phyloP scores from a whole-genome alignment of 495 filamentous ascomycete genomes.

The Podospora conica region DNA sequence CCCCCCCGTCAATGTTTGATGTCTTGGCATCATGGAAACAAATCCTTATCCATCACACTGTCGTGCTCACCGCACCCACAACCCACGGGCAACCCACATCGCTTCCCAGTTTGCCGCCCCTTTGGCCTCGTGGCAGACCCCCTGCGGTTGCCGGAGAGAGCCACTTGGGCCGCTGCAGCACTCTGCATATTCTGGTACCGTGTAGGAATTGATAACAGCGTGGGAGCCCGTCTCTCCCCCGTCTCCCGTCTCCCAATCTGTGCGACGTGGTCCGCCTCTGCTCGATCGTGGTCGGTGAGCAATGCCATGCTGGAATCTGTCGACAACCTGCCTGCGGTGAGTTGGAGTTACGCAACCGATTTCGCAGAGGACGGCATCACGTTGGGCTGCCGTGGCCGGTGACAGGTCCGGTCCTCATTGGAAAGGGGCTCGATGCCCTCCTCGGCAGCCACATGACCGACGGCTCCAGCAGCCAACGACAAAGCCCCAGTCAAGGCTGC shows the following conservation, averaged over 20 bases:
- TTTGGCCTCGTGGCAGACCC: constrained; percentile 6
- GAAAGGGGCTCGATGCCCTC: neutral
- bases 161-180: neutral
- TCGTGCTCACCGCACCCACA: neutral
- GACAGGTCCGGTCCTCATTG: constrained; percentile 19
- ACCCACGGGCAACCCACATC: neutral
- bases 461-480: neutral
- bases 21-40: neutral
- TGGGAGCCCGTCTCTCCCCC: constrained; percentile 8
- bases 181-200: neutral
- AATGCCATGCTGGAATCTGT: neutral
- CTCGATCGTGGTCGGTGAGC: neutral
- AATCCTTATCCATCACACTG: neutral
- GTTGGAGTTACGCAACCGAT: constrained; percentile 22
- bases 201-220: constrained; percentile 4
- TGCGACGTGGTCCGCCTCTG: neutral
- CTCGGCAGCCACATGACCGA: constrained; percentile 9
- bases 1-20: neutral
- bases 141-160: neutral
- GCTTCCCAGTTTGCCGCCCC: constrained; percentile 1
- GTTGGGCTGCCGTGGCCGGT: constrained; percentile 13
- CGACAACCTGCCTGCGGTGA: neutral
- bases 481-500: neutral
- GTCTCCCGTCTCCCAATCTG: too few species aligned
- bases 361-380: constrained; percentile 15